A percentile compares a stretch with the other conserved stretches of the same genome.
Conservation (phyloP, 208 protist species). For the Acanthamoeba royreba region DNA sequence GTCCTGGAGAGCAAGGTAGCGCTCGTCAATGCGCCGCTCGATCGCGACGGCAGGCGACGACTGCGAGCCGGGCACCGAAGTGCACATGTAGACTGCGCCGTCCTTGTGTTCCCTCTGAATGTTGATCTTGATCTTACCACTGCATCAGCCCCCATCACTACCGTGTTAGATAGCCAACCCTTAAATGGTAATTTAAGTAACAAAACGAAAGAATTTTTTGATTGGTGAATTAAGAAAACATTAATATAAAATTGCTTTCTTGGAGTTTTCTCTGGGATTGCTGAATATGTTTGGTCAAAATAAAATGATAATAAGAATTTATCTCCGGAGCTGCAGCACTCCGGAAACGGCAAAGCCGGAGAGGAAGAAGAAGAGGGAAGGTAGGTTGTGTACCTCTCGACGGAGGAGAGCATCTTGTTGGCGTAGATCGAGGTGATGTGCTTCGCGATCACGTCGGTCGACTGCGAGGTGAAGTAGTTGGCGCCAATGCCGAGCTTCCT, state of each 20-base stretch:
- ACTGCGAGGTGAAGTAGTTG: constrained; percentile 56
- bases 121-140: constrained; percentile 57
- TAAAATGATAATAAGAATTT: too few species aligned
- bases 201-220: too few species aligned
- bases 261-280: too few species aligned
- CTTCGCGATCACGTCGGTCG: constrained; percentile 48
- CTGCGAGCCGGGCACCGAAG: constrained; percentile 51
- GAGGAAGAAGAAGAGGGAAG: background rate
- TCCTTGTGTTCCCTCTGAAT: constrained; percentile 49
- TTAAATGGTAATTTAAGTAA: background rate
- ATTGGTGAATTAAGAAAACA: too few species aligned
- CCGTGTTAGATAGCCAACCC: background rate
- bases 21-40: constrained; percentile 49
- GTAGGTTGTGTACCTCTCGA: background rate
- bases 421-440: constrained; percentile 62
- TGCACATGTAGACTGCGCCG: constrained; percentile 48
- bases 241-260: too few species aligned
- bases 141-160: background rate
- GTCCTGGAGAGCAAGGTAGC: constrained; percentile 53
- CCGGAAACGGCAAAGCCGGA: background rate
- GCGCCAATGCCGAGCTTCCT: constrained; percentile 56
- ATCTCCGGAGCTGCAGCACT: too few species aligned
- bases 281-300: too few species aligned
- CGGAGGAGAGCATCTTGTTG: constrained; percentile 58
- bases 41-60: constrained; percentile 61